These are phyloP conservation scores for Ascochyta koolunga DNA, from an alignment of 2,329 filamentous ascomycete species.

Conservation along the genomic window DNA sequence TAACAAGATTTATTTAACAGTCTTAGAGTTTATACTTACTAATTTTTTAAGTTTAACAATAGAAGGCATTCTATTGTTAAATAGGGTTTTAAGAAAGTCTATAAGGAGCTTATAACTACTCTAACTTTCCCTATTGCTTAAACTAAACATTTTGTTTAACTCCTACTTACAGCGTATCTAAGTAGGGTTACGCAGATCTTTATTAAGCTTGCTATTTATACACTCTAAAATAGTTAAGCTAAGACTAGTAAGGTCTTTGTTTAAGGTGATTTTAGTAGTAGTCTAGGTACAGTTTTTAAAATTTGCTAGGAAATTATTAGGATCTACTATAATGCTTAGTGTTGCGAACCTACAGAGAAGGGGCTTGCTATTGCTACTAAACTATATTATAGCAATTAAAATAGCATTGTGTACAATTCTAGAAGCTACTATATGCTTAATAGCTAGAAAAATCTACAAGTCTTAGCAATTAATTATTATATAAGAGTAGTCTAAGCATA, in stretches of 20 bases:
- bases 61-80: constrained; percentile 8
- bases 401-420: constrained; percentile 12
- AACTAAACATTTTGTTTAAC: constrained; percentile 18
- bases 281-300: constrained; percentile 9
- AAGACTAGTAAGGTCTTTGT: constrained; percentile 14
- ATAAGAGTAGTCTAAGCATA: neutral
- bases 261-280: constrained; percentile 2
- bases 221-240: constrained; percentile 15
- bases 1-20: neutral
- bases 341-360: neutral
- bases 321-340: neutral
- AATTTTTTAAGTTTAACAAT: constrained; percentile 10
- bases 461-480: neutral
- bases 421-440: constrained; percentile 12
- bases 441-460: constrained; percentile 12
- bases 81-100: constrained; percentile 19
- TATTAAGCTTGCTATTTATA: constrained; percentile 11
- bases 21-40: neutral
- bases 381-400: constrained; percentile 4
- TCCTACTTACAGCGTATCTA: constrained; percentile 8
- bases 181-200: constrained; percentile 4
- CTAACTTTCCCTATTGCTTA: constrained; percentile 15
- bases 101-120: constrained; percentile 20
- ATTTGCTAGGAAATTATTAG: constrained; percentile 2
- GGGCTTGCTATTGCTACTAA: neutral